Conservation (phyloP, 140 eudicot species). For the Flaveria floridana region DNA sequence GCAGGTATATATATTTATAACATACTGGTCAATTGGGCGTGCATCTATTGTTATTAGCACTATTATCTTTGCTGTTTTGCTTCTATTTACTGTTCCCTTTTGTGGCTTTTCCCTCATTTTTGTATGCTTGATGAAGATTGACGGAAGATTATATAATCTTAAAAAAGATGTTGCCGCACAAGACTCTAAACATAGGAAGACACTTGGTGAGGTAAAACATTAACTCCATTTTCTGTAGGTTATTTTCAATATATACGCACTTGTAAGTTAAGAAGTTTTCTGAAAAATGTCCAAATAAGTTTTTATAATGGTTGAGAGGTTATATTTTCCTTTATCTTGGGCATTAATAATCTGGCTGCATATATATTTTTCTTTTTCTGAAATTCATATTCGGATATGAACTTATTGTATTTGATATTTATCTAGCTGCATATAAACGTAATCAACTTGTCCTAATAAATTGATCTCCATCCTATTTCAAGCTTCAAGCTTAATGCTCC, state of each 20-base stretch:
- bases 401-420: constrained; percentile 15
- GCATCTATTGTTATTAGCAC: constrained; percentile 16
- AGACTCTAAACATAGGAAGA: constrained; percentile 86
- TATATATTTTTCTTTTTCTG: constrained; percentile 4
- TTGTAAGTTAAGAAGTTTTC: constrained; percentile 5
- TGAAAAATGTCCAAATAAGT: background rate
- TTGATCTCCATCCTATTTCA: constrained; percentile 16
- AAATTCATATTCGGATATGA: constrained; percentile 9
- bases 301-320: constrained; percentile 2
- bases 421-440: background rate
- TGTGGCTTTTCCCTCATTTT: constrained; percentile 3
- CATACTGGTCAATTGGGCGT: background rate
- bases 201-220: constrained; percentile 85
- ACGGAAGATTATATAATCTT: constrained; percentile 67
- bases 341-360: too few species aligned
- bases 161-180: constrained; percentile 81
- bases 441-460: constrained; percentile 9
- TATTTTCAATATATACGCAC: constrained; percentile 2
- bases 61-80: constrained; percentile 14
- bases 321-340: background rate
- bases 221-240: constrained; percentile 4
- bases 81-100: constrained; percentile 10
- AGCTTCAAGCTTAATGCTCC: constrained; percentile 4
- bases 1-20: constrained; percentile 48
- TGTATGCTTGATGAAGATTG: constrained; percentile 52